These are phyloP conservation scores for Cucurbita ficifolia DNA, from an alignment of 306 rosid genomes.

Conservation along the genomic window DNA sequence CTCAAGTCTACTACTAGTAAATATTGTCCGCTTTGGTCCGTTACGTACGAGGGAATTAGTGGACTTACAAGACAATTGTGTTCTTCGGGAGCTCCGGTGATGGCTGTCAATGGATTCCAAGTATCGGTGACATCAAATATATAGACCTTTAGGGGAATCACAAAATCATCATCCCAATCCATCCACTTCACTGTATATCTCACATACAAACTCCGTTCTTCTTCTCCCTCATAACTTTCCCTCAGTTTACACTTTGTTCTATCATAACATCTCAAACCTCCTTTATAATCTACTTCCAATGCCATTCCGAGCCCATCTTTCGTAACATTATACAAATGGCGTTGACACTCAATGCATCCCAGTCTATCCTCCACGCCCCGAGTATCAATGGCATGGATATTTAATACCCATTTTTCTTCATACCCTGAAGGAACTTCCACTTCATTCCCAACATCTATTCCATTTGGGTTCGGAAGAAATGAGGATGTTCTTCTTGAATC, in stretches of 20 bases:
- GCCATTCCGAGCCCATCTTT: conserved; percentile 8
- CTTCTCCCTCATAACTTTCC: conserved; percentile 25
- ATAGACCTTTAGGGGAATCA: conserved; percentile 55
- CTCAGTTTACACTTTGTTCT: conserved; percentile 34
- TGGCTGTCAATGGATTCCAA: neutral
- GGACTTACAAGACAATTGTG: too few species aligned
- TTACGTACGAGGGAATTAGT: too few species aligned
- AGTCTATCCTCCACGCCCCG: conserved; percentile 33
- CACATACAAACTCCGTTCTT: conserved; percentile 40
- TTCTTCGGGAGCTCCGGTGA: too few species aligned
- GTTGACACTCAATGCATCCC: conserved; percentile 57
- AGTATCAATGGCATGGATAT: conserved; percentile 70
- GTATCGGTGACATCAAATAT: conserved; percentile 56
- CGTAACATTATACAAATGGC: conserved; percentile 56
- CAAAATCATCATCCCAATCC: conserved; percentile 41
- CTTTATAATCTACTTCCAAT: conserved; percentile 27
- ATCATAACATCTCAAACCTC: conserved; percentile 48
- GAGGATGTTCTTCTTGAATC: conserved; percentile 48
- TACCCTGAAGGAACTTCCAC: conserved; percentile 37
- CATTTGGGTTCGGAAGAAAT: conserved; percentile 47
- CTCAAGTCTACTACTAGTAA: too few species aligned
- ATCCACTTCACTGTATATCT: conserved; percentile 62
- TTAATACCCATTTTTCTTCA: conserved; percentile 61
- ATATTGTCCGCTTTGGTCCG: too few species aligned
- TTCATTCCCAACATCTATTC: conserved; percentile 49